These are phyloP conservation scores for Mariannaea sp. DNA, from an alignment of 2,329 filamentous ascomycete species.

Conservation along the genomic window DNA sequence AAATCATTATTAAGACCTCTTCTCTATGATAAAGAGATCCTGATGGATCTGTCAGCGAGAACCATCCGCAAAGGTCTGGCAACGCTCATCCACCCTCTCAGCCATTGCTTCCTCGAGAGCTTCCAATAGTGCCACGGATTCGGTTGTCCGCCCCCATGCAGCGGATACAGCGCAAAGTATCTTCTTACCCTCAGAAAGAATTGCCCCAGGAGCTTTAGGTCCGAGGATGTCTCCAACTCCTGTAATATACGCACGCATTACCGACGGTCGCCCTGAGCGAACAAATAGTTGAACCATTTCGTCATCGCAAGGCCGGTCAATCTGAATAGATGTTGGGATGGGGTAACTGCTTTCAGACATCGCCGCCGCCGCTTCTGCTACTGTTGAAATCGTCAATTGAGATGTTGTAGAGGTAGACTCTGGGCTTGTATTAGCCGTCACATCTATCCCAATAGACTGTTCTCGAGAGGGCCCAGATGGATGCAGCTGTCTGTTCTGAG, in stretches of 20 bases:
- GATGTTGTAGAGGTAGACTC: not conserved
- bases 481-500: too few species aligned
- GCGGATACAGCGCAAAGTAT: constrained; percentile 21
- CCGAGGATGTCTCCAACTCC: constrained; percentile 56
- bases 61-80: not conserved
- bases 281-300: constrained; percentile 63
- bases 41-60: too few species aligned
- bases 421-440: not conserved
- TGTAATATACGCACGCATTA: constrained; percentile 55
- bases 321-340: constrained; percentile 51
- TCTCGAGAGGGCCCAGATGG: not conserved
- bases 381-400: not conserved
- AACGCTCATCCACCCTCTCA: not conserved
- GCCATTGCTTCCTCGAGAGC: constrained; percentile 3
- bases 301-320: constrained; percentile 62
- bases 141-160: constrained; percentile 26
- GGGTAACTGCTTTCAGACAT: constrained; percentile 1
- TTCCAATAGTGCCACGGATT: constrained; percentile 8
- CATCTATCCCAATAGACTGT: constrained; percentile 6
- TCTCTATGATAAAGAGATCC: not conserved
- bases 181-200: constrained; percentile 31
- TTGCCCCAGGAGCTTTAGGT: constrained; percentile 20
- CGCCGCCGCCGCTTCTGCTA: not conserved
- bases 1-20: too few species aligned
- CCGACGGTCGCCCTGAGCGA: constrained; percentile 45